phyloP scores from a whole-genome alignment of 1,139 yeast genomes.

The Pichia sp. region DNA sequence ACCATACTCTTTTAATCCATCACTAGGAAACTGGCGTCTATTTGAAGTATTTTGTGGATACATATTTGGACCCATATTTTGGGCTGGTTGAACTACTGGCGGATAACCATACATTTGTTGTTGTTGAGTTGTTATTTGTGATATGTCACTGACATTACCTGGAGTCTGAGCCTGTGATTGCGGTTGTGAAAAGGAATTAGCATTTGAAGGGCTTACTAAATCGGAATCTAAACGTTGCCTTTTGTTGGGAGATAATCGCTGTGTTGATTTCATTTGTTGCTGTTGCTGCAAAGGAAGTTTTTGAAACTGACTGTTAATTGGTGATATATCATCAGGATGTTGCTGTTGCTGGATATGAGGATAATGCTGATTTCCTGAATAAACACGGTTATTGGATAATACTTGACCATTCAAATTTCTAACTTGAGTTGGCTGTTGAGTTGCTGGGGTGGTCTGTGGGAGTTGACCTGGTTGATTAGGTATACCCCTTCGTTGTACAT shows the following conservation, averaged over 20 bases:
- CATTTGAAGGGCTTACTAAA: slow-evolving; percentile 5
- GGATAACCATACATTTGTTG: neutral
- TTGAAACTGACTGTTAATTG: neutral
- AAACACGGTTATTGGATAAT: neutral
- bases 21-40: slow-evolving; percentile 20
- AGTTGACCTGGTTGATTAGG: slow-evolving; percentile 4
- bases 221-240: slow-evolving; percentile 9
- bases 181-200: neutral
- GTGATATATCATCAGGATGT: neutral
- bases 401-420: neutral
- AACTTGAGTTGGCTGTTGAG: neutral
- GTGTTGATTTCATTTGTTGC: neutral
- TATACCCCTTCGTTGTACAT: neutral
- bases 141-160: neutral
- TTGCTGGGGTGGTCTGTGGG: neutral
- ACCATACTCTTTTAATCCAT: slow-evolving; percentile 45
- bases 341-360: neutral
- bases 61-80: neutral
- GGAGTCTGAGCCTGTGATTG: slow-evolving; percentile 9
- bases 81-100: neutral
- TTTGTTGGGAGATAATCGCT: slow-evolving; percentile 4
- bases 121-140: neutral
- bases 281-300: neutral
- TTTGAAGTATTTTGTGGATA: slow-evolving; percentile 4
- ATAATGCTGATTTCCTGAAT: neutral